Conservation (phyloP, 441 rosid genomes). For the Viola pubescens region DNA sequence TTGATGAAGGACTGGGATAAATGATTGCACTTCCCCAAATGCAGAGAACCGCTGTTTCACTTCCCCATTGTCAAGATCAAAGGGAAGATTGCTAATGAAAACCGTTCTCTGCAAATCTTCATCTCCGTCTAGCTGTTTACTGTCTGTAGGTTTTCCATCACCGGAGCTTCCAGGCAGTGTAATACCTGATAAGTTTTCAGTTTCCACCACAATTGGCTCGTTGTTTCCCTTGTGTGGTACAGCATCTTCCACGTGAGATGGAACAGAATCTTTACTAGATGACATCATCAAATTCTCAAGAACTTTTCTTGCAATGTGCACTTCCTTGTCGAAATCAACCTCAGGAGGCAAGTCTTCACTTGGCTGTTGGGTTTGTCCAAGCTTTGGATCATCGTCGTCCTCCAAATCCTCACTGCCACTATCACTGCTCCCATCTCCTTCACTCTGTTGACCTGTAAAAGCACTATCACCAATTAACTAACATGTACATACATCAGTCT, state of each 20-base stretch:
- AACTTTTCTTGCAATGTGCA: constrained; percentile 64
- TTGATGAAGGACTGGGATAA: constrained; percentile 71
- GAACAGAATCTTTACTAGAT: constrained; percentile 34
- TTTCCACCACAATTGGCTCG: constrained; percentile 26
- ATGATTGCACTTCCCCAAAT: constrained; percentile 73
- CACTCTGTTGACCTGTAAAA: constrained; percentile 43
- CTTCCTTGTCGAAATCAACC: constrained; percentile 67
- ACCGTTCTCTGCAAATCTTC: constrained; percentile 64
- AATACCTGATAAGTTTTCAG: constrained; percentile 23
- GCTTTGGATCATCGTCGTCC: constrained; percentile 35
- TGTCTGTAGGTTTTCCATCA: constrained; percentile 30
- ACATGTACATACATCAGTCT: constrained; percentile 12
- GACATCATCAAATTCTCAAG: constrained; percentile 48
- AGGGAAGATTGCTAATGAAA: constrained; percentile 80
- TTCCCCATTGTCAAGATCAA: constrained; percentile 58
- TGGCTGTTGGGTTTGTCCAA: constrained; percentile 19
- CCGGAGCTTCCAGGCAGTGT: constrained; percentile 31
- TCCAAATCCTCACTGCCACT: constrained; percentile 53
- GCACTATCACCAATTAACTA: constrained; percentile 6
- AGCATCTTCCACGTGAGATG: constrained; percentile 32
- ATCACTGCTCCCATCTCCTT: constrained; percentile 39
- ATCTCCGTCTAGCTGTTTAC: constrained; percentile 31
- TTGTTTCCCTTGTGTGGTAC: constrained; percentile 20
- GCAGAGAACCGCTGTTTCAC: constrained; percentile 65
- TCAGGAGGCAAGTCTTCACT: constrained; percentile 27